phyloP scores from a whole-genome alignment of 495 filamentous ascomycete genomes.

The Parmelia sp. region DNA sequence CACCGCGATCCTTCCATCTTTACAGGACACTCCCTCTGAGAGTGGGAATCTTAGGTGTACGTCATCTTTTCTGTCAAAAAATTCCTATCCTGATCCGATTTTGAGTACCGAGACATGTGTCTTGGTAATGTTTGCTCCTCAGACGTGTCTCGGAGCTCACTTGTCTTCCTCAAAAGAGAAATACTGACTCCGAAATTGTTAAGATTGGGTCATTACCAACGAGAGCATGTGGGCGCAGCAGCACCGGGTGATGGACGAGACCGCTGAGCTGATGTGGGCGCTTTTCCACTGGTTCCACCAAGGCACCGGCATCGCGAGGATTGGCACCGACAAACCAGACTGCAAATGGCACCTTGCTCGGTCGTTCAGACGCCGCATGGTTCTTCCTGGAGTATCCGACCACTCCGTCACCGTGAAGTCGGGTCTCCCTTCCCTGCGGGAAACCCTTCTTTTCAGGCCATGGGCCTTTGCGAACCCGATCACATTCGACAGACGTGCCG shows the following conservation, averaged over 20 bases:
- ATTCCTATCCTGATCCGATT: no score
- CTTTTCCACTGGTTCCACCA: constrained; percentile 27
- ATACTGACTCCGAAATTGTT: no score
- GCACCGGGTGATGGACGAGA: constrained; percentile 27
- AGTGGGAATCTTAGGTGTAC: constrained; percentile 31
- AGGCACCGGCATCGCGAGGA: background rate
- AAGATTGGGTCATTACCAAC: constrained; percentile 35
- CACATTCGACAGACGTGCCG: background rate
- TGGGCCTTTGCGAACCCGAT: constrained; percentile 24
- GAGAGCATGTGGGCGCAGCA: constrained; percentile 35
- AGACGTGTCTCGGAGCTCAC: no score
- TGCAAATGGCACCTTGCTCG: constrained; percentile 18
- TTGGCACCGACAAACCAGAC: background rate
- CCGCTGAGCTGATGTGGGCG: constrained; percentile 33
- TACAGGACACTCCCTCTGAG: constrained; percentile 19
- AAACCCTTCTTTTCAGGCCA: constrained; percentile 25
- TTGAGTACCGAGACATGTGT: no score
- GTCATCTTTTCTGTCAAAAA: no score
- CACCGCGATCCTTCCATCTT: constrained; percentile 15
- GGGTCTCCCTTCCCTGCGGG: constrained; percentile 10
- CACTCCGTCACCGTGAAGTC: background rate
- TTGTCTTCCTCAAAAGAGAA: no score
- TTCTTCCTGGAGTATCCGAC: constrained; percentile 18
- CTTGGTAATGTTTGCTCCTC: no score
- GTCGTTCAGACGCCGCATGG: constrained; percentile 19